phyloP scores from a whole-genome alignment of 345 rosid species.

The Trapa incisa region DNA sequence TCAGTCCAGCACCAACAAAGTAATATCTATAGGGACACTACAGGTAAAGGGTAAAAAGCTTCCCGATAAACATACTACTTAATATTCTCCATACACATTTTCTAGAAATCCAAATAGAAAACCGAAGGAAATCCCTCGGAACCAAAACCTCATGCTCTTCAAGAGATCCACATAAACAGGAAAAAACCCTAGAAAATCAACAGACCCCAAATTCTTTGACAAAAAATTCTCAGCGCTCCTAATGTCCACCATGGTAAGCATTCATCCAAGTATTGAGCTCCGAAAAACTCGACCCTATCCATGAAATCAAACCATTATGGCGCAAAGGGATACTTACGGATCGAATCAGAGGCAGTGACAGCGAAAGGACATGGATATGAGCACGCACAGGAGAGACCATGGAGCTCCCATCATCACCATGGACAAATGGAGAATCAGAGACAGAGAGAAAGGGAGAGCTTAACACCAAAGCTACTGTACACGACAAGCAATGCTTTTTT shows the following conservation, averaged over 20 bases:
- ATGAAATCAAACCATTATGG: neutral
- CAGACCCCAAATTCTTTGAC: neutral
- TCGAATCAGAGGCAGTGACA: constrained; percentile 1
- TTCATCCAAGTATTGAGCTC: neutral
- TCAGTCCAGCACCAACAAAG: neutral
- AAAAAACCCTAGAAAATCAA: constrained; percentile 3
- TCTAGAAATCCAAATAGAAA: neutral
- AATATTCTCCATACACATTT: neutral
- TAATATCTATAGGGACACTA: neutral
- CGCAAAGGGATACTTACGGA: constrained; percentile 2
- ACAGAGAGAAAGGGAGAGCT: neutral
- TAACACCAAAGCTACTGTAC: neutral
- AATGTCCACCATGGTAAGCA: neutral
- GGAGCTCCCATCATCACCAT: neutral
- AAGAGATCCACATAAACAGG: neutral
- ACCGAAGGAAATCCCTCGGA: neutral
- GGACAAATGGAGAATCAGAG: neutral
- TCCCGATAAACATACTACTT: neutral
- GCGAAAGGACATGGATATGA: neutral
- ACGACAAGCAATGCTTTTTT: neutral
- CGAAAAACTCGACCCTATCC: neutral
- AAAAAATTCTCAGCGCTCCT: neutral
- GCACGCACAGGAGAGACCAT: neutral
- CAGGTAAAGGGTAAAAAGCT: neutral
- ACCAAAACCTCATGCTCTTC: neutral